phyloP scores from a whole-genome alignment of 345 rosid genomes.

The Pistacia integerrima region DNA sequence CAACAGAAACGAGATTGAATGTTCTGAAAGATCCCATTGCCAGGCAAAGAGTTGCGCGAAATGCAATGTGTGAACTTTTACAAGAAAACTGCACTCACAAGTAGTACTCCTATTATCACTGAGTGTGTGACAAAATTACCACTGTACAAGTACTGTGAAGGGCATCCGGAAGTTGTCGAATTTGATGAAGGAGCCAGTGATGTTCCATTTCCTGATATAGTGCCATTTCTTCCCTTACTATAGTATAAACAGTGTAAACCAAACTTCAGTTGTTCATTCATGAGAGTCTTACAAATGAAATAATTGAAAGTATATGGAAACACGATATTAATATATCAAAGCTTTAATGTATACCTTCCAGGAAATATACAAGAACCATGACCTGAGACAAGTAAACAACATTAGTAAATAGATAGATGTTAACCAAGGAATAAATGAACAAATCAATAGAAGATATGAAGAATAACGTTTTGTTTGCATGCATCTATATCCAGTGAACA shows the following conservation, averaged over 20 bases:
- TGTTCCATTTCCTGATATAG: conserved; percentile 62
- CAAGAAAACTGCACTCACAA: conserved; percentile 44
- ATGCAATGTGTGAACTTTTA: conserved; percentile 31
- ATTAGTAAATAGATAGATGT: background rate
- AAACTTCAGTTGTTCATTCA: conserved; percentile 14
- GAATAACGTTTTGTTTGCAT: background rate
- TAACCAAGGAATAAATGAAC: background rate
- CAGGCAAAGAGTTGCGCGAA: background rate
- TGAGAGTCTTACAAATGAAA: background rate
- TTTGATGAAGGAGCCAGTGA: conserved; percentile 83
- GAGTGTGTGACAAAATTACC: conserved; percentile 46
- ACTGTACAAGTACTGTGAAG: conserved; percentile 26
- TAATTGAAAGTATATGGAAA: too few relatives aligned
- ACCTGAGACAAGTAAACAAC: conserved; percentile 51
- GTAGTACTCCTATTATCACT: conserved; percentile 43
- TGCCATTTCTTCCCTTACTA: conserved; percentile 71
- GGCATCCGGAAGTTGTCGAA: conserved; percentile 60
- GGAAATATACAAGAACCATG: conserved; percentile 74
- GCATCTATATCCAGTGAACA: background rate
- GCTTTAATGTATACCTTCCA: conserved; percentile 61
- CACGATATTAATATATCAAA: conserved; percentile 3
- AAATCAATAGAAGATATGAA: background rate
- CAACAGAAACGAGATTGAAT: conserved; percentile 1
- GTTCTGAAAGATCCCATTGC: background rate
- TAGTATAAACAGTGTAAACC: conserved; percentile 22